phyloP scores from a whole-genome alignment of 306 rosid species.

The Rosa rugosa region DNA sequence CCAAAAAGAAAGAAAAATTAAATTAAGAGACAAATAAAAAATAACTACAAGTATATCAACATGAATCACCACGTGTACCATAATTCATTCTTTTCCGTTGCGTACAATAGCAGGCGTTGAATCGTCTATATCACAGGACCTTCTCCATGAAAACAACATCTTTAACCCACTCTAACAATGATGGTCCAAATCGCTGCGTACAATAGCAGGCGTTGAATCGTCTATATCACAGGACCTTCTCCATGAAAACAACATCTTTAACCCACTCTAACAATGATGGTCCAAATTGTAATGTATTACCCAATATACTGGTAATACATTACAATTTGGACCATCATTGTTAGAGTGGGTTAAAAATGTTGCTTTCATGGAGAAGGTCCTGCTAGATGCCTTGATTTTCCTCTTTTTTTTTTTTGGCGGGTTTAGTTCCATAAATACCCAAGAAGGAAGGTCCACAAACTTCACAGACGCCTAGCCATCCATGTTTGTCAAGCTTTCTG shows the following conservation, averaged over 20 bases:
- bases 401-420: background rate
- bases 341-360: too few relatives aligned
- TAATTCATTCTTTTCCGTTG: too few relatives aligned
- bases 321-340: too few relatives aligned
- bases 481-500: conserved; percentile 37
- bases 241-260: background rate
- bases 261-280: background rate
- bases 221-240: background rate
- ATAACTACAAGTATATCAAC: too few relatives aligned
- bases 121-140: background rate
- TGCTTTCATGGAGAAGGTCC: too few relatives aligned
- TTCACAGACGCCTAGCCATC: background rate
- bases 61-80: too few relatives aligned
- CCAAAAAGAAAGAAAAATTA: too few relatives aligned
- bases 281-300: background rate
- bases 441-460: background rate
- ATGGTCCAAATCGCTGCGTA: background rate
- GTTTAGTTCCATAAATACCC: background rate
- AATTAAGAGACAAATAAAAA: too few relatives aligned
- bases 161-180: background rate
- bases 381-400: background rate
- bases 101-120: background rate
- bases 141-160: background rate
- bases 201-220: background rate
- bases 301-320: too few relatives aligned